These are phyloP conservation scores for Spatholobus suberectus DNA, from an alignment of 306 rosid species.

Conservation along the genomic window DNA sequence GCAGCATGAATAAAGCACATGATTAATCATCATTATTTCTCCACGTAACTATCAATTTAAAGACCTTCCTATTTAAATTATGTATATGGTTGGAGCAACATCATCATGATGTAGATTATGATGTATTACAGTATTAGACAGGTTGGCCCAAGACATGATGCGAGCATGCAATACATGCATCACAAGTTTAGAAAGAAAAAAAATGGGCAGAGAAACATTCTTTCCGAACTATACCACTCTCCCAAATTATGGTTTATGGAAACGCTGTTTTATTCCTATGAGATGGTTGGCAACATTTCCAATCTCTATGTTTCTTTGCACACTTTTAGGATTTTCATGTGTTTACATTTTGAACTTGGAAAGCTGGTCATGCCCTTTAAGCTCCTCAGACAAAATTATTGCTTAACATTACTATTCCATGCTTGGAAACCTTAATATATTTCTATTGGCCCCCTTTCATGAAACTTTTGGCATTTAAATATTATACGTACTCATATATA, in stretches of 20 bases:
- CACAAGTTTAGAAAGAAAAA: neutral
- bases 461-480: constrained; percentile 38
- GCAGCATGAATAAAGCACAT: constrained; percentile 44
- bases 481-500: neutral
- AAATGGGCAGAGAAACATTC: constrained; percentile 1
- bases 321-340: constrained; percentile 34
- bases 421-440: constrained; percentile 47
- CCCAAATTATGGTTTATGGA: constrained; percentile 43
- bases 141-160: constrained; percentile 55
- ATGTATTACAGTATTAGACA: constrained; percentile 39
- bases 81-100: constrained; percentile 56
- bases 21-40: constrained; percentile 56
- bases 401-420: constrained; percentile 40
- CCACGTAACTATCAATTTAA: constrained; percentile 51
- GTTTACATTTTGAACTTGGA: constrained; percentile 41
- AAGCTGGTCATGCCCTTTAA: constrained; percentile 30
- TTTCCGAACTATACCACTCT: constrained; percentile 23
- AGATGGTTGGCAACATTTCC: constrained; percentile 33
- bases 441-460: constrained; percentile 8
- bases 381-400: constrained; percentile 51
- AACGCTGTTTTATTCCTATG: constrained; percentile 22
- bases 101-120: constrained; percentile 61
- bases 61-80: constrained; percentile 43
- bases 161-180: constrained; percentile 52
- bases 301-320: constrained; percentile 8